Conservation (phyloP, 441 rosid species). For the Syzygium syzygioides region DNA sequence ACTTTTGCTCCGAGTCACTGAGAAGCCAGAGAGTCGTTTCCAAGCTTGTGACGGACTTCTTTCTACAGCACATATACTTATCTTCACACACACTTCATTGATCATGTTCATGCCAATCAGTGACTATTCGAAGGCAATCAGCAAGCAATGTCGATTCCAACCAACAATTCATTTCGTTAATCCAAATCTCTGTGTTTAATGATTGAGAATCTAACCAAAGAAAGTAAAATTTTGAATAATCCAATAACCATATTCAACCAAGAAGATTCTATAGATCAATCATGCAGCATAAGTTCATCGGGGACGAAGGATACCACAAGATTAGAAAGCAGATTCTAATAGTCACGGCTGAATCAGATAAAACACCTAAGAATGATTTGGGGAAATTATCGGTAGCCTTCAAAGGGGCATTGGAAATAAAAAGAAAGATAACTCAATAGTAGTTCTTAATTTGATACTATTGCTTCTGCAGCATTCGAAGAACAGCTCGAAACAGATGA, state of each 20-base stretch:
- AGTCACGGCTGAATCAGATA: background rate
- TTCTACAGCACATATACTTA: slow-evolving; percentile 28
- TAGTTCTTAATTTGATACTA: background rate
- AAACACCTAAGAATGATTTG: background rate
- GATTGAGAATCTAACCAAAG: background rate
- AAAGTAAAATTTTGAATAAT: background rate
- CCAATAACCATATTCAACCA: background rate
- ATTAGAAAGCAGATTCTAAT: background rate
- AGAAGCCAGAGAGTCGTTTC: slow-evolving; percentile 10
- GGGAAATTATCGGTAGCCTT: background rate
- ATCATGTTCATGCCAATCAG: background rate
- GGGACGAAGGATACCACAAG: background rate
- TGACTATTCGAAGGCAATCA: background rate
- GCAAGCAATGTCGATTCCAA: background rate
- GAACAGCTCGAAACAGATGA: background rate
- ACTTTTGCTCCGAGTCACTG: background rate
- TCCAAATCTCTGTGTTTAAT: background rate
- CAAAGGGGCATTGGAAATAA: background rate
- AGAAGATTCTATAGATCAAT: background rate
- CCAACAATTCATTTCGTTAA: background rate
- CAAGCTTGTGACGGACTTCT: slow-evolving; percentile 24
- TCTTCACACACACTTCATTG: slow-evolving; percentile 18
- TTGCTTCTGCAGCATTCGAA: background rate
- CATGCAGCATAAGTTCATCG: background rate
- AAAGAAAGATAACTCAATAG: background rate